Base-by-base conservation (phyloP, 202 grass and related monocot species). In the Panicum hallii region DNA sequence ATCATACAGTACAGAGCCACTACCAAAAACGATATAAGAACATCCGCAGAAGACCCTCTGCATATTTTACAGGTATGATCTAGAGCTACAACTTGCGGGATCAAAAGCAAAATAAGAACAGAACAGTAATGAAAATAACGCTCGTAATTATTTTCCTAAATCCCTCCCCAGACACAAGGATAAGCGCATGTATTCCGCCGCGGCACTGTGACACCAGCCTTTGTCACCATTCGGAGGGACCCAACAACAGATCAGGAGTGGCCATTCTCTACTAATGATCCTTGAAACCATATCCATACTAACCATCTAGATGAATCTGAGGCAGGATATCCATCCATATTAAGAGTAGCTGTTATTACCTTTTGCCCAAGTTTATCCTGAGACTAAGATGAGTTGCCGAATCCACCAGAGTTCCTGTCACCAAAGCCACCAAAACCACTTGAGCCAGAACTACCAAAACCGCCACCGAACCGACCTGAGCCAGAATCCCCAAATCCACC, bases 51-150 rank as follows among this genome's bases (percentile, higher is more conserved):
- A 50, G 9, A 67, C 43, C 48, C 44, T 77, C 75, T 76, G 85
- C 85, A 87, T 90, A 90, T 87, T 55, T 81, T 90, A 90, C 85
- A 87, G 76, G 63, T 83, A 71, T 87, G 72, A 82, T 54, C 79
- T 82, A 77, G 55, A 44, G 22, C 64, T 50, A 61, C 13, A 47
- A 43, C 9, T 74, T 69, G 81, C 44, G 30, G 44, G 62, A 84
- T 42, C 56, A 74, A 68, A 38, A 1, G 0, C 3, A 14, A 28
- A 19, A 81, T 23, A 22, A 42, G 17, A 68, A 38, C 8, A n/a
- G 10, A 72, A 16, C 2, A 67, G 56, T 23, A 81, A 57, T 11
- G 20, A 57, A 22, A 9, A 61, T 3, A 66, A 1, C 12, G 26
- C 67, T 28, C 43, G 67, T 75, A 79, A 87, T 87, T 83, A 87